These are phyloP conservation scores for Pseudohyphozyma bogoriensis DNA, from an alignment of 768 basidiomycete genomes.

Conservation along the genomic window DNA sequence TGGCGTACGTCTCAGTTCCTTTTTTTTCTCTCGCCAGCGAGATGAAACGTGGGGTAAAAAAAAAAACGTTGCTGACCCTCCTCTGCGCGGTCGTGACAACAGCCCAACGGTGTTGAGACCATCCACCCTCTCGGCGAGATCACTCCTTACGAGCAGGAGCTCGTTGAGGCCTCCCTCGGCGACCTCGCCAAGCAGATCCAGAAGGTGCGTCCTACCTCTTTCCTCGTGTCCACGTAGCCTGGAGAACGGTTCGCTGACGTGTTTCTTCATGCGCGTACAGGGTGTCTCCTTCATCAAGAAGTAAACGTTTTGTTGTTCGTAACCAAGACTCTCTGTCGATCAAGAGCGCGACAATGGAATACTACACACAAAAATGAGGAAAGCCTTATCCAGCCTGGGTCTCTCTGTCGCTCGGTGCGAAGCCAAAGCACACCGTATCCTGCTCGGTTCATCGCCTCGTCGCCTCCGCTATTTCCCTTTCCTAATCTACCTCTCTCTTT, in stretches of 20 bases:
- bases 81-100: no score
- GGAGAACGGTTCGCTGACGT: not conserved
- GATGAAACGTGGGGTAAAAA: no score
- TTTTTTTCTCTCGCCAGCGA: slow-evolving; percentile 6
- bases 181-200: slow-evolving; percentile 66
- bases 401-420: no score
- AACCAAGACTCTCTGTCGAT: no score
- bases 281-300: slow-evolving; percentile 30
- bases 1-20: slow-evolving; percentile 78
- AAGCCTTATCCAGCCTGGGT: no score
- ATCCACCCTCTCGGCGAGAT: slow-evolving; percentile 71
- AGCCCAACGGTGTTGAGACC: slow-evolving; percentile 72
- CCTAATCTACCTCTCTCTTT: no score
- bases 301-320: no score
- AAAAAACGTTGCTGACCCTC: slow-evolving; percentile 7
- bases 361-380: no score
- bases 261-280: slow-evolving; percentile 6
- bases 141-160: slow-evolving; percentile 58
- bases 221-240: not conserved
- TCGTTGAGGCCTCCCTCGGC: slow-evolving; percentile 68
- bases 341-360: no score
- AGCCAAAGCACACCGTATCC: no score
- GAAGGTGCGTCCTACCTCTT: slow-evolving; percentile 30
- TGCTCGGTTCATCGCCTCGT: no score
- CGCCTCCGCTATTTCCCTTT: no score